These are phyloP conservation scores for Kondoa subrosea DNA, from an alignment of 768 basidiomycete genomes.

Conservation along the genomic window DNA sequence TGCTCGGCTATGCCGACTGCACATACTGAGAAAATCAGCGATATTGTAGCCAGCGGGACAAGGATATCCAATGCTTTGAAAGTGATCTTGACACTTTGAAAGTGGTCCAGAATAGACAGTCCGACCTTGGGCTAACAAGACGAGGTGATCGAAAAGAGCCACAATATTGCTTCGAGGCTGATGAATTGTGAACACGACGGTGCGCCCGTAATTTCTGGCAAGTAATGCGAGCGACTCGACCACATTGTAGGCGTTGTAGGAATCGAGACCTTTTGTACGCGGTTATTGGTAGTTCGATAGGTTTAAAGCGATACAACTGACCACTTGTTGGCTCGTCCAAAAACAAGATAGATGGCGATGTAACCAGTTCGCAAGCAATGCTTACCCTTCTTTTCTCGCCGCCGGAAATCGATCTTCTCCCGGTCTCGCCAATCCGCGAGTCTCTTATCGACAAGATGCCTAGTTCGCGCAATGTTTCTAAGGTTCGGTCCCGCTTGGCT, in stretches of 20 bases:
- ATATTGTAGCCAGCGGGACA: conserved; percentile 94
- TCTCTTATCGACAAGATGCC: conserved; percentile 84
- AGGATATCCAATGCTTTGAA: conserved; percentile 55
- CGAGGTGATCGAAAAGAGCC: conserved; percentile 76
- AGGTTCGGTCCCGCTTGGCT: conserved; percentile 83
- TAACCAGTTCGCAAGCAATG: conserved; percentile 95
- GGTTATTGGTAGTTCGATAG: neutral
- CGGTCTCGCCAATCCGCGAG: conserved; percentile 70
- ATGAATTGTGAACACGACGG: conserved; percentile 93
- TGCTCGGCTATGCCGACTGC: neutral
- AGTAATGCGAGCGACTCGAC: conserved; percentile 72
- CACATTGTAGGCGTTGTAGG: conserved; percentile 90
- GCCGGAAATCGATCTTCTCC: conserved; percentile 80
- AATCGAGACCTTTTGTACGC: conserved; percentile 53
- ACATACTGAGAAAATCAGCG: conserved; percentile 83
- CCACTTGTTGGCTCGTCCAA: conserved; percentile 95
- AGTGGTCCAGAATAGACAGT: conserved; percentile 70
- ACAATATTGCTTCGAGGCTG: conserved; percentile 97
- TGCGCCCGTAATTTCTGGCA: conserved; percentile 75
- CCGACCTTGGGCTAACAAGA: conserved; percentile 68
- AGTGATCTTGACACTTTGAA: conserved; percentile 58
- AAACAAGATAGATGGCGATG: conserved; percentile 86
- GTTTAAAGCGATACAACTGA: conserved; percentile 35
- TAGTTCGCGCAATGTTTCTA: conserved; percentile 91
- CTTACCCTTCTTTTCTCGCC: conserved; percentile 94